A percentile compares a stretch with the other conserved stretches of the same genome.
These are phyloP conservation scores for Buddleja alternifolia DNA, from an alignment of 257 asterid species.

Conservation along the genomic window DNA sequence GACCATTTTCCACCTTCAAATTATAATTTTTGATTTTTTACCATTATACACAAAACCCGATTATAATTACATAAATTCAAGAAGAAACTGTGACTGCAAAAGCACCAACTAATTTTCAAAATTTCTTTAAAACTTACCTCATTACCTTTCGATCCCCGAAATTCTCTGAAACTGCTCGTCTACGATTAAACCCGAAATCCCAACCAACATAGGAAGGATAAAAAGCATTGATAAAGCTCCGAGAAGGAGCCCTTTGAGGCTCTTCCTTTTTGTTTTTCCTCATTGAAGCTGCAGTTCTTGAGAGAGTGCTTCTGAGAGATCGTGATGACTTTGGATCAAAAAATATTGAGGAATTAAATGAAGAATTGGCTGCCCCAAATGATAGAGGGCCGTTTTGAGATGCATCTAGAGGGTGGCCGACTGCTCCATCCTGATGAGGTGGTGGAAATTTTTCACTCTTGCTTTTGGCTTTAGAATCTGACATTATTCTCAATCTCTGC, in stretches of 20 bases:
- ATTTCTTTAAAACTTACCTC: constrained; percentile 17
- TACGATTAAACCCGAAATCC: constrained; percentile 61
- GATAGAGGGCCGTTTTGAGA: constrained; percentile 57
- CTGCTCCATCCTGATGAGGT: constrained; percentile 86
- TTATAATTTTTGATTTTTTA: background rate
- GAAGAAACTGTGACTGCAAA: background rate
- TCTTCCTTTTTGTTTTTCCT: constrained; percentile 62
- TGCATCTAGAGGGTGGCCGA: constrained; percentile 54
- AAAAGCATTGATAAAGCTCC: constrained; percentile 58
- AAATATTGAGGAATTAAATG: constrained; percentile 54
- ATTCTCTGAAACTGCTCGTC: constrained; percentile 53
- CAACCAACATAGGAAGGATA: constrained; percentile 63
- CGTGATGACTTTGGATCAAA: constrained; percentile 54
- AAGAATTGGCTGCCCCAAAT: constrained; percentile 49
- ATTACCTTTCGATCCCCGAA: constrained; percentile 37
- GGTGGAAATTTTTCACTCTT: constrained; percentile 94
- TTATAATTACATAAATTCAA: constrained; percentile 12
- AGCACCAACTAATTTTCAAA: constrained; percentile 23
- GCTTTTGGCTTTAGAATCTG: constrained; percentile 63
- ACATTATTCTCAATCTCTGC: constrained; percentile 75
- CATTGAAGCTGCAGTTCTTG: constrained; percentile 43
- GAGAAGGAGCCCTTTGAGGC: constrained; percentile 58
- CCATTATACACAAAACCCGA: constrained; percentile 33
- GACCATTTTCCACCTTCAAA: constrained; percentile 1
- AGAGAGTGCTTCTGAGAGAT: constrained; percentile 40